Conservation (phyloP, 2,329 filamentous ascomycete genomes). For the Cordyceps fumosorosea region DNA sequence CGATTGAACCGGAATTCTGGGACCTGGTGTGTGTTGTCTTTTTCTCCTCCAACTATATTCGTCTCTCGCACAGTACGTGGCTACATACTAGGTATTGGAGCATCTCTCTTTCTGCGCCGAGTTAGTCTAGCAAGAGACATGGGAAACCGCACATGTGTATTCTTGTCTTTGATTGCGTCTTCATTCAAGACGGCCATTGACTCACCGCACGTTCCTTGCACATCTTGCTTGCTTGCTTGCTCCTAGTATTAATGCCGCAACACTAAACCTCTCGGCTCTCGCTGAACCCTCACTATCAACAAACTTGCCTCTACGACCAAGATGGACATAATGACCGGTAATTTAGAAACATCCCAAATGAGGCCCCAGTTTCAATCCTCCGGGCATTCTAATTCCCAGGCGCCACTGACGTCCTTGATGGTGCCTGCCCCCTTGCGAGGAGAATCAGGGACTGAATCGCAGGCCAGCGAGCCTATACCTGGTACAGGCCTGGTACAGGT, state of each 20-base stretch:
- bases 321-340: no score
- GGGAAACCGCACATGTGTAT: not conserved
- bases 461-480: not conserved
- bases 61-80: no score
- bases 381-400: not conserved
- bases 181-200: not conserved
- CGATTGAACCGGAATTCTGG: slow-evolving; percentile 9
- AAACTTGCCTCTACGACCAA: not conserved
- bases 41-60: no score
- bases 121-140: not conserved
- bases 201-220: not conserved
- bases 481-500: not conserved
- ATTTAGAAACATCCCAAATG: not conserved
- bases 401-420: not conserved
- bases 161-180: not conserved
- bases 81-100: no score
- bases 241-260: not conserved
- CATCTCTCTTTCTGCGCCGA: no score
- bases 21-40: slow-evolving; percentile 1
- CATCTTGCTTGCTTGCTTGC: not conserved
- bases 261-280: not conserved
- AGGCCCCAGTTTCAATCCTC: not conserved
- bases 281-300: not conserved
- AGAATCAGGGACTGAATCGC: not conserved
- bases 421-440: not conserved